Conservation (phyloP, 805 yeast genomes). For the Groenewaldozyma tartarivorans region DNA sequence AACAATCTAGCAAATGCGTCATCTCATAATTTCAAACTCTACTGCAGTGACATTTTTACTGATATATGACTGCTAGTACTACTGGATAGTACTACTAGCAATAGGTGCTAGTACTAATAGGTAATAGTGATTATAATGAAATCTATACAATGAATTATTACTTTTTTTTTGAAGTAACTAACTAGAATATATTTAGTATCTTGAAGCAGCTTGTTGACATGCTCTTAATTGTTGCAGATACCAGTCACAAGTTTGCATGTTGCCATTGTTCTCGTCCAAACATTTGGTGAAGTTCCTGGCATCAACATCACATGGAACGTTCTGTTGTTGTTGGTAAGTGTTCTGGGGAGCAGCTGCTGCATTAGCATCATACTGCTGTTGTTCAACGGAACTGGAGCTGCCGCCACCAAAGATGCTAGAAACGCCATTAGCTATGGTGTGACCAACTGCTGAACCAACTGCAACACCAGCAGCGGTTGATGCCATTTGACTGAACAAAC, state of each 20-base stretch:
- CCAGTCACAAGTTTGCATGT: slow-evolving; percentile 94
- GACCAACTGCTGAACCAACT: slow-evolving; percentile 95
- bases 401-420: slow-evolving; percentile 83
- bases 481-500: slow-evolving; percentile 95
- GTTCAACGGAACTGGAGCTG: slow-evolving; percentile 44
- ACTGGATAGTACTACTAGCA: too few species aligned
- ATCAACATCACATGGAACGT: slow-evolving; percentile 70
- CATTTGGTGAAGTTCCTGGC: slow-evolving; percentile 95
- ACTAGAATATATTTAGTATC: slow-evolving; percentile 42
- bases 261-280: slow-evolving; percentile 85
- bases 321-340: slow-evolving; percentile 33
- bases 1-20: slow-evolving; percentile 16
- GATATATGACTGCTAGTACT: too few species aligned
- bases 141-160: neutral
- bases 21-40: too few species aligned
- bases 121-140: neutral
- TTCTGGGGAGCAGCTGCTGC: slow-evolving; percentile 23
- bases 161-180: neutral
- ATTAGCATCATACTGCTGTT: slow-evolving; percentile 39
- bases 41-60: too few species aligned
- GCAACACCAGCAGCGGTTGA: slow-evolving; percentile 99
- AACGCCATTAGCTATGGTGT: slow-evolving; percentile 91
- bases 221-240: slow-evolving; percentile 96
- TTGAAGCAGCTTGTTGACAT: slow-evolving; percentile 88
- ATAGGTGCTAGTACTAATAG: too few species aligned